Base-by-base conservation (phyloP, 768 basidiomycete species). In the Hemileccinum impolitum region DNA sequence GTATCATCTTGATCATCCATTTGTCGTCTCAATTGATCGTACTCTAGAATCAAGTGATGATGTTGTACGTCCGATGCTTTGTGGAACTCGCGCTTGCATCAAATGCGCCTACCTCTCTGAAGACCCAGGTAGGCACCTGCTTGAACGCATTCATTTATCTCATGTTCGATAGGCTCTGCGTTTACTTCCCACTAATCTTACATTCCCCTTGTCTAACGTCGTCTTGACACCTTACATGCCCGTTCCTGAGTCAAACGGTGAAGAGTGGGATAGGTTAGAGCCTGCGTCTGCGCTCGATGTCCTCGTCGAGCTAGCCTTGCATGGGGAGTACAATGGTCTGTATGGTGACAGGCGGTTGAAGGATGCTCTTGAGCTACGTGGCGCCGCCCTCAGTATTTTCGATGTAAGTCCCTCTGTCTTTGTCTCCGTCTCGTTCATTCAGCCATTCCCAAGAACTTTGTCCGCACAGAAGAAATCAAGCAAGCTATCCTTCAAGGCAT, bases 191-290 rank as follows among this genome's bases (percentile, higher is more conserved):
- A 61, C 56, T 19, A 73, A 56, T 59, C 75, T 67, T 59, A 81
- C 72, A 58, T 86, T 78, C 59, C 85, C 80, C 41, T 68, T 97
- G 57, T 74, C 83, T 43, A 71, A 83, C 55, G 66, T 94, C 61
- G 73, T 81, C 55, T 63, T 88, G 51, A 84, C 87, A 47, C 80
- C 87, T 53, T 83, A 90, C 64, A 74, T 87, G 70, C 80, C 90
- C 60, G 81, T 87, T 37, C 81, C 89, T 50, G 82, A 90, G 67
- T 79, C 94, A 47, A 79, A 89, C 52, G 91, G 91, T 8, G 93
- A 95, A 68, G 92, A 95, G 62, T 93, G 90, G 90, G 90, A 94
- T 64, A 79, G 93, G 18, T 66, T 95, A 19, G 88, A 93, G 51
- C 75, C 82, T 4, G 79, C 87, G 14, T 85, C 90, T 4, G 89